phyloP scores from a whole-genome alignment of 176 grass and related monocot genomes.

The Miscanthus lutarioriparius region DNA sequence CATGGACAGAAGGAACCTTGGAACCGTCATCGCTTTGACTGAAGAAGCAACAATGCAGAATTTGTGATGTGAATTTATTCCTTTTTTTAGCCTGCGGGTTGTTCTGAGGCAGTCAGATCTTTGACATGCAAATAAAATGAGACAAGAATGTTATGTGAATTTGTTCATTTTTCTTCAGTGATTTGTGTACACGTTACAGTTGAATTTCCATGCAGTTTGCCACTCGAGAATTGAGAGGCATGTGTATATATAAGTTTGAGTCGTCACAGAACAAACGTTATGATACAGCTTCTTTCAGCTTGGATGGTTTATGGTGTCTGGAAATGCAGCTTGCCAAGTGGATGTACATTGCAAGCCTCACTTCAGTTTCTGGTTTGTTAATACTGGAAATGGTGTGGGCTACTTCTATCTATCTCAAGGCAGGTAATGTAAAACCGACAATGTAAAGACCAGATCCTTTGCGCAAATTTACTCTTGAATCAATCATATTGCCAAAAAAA shows the following conservation, averaged over 20 bases:
- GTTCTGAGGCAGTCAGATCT: neutral
- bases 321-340: too few species aligned
- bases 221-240: neutral
- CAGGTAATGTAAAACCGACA: too few species aligned
- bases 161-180: neutral
- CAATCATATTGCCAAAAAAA: too few species aligned
- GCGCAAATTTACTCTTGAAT: too few species aligned
- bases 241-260: neutral
- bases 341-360: too few species aligned
- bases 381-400: too few species aligned
- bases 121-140: neutral
- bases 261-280: neutral
- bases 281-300: neutral
- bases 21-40: neutral
- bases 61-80: neutral
- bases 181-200: too few species aligned
- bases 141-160: neutral
- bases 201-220: neutral
- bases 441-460: too few species aligned
- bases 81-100: neutral
- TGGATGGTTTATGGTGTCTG: too few species aligned
- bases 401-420: too few species aligned
- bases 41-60: neutral
- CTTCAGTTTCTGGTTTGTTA: too few species aligned
- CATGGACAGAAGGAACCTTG: neutral